Conservation (phyloP, 164 flowering plant species). For the Nelumbo lutea region DNA sequence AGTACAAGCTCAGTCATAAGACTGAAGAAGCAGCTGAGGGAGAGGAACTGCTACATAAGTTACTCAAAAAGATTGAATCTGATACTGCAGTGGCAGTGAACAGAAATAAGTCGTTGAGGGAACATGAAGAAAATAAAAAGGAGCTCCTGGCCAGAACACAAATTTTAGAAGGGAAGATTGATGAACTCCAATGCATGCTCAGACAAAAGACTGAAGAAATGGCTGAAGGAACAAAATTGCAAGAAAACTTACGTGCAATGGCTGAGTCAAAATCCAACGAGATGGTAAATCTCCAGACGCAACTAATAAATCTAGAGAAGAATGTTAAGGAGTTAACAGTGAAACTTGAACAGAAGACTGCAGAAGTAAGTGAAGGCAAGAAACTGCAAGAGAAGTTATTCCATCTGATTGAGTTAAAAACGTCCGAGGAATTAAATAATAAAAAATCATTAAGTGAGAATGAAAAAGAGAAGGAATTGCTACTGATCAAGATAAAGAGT, state of each 20-base stretch:
- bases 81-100: constrained; percentile 5
- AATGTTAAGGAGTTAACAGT: background rate
- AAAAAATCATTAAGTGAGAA: background rate
- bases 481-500: background rate
- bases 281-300: background rate
- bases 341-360: background rate
- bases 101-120: too few species aligned
- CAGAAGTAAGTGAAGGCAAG: background rate
- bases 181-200: constrained; percentile 22
- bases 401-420: constrained; percentile 14
- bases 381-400: constrained; percentile 19
- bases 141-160: background rate
- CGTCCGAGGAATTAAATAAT: background rate
- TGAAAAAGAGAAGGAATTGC: background rate
- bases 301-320: background rate
- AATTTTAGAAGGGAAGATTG: background rate
- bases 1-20: constrained; percentile 24
- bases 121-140: too few species aligned
- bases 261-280: background rate
- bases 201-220: constrained; percentile 24
- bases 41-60: constrained; percentile 7
- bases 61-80: constrained; percentile 35
- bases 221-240: constrained; percentile 13
- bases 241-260: background rate
- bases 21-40: constrained; percentile 30